These are phyloP conservation scores for Shiraia bambusicola DNA, from an alignment of 2,329 filamentous ascomycete genomes.

Conservation along the genomic window DNA sequence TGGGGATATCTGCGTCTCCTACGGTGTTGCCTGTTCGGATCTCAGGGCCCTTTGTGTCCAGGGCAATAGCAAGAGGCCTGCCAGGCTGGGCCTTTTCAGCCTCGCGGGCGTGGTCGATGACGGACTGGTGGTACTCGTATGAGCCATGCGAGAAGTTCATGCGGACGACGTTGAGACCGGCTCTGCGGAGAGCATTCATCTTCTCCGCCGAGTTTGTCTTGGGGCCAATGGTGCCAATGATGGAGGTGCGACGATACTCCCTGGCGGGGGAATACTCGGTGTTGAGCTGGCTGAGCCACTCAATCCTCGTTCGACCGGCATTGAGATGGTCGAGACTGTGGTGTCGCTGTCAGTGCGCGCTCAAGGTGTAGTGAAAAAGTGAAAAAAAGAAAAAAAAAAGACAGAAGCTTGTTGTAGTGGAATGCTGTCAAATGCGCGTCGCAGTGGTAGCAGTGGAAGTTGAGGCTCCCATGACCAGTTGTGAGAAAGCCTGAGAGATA, in stretches of 20 bases:
- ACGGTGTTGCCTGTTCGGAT: slow-evolving; percentile 80
- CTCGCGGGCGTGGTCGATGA: slow-evolving; percentile 91
- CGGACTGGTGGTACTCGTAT: slow-evolving; percentile 96
- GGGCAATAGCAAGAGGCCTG: slow-evolving; percentile 91
- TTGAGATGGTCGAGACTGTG: slow-evolving; percentile 68
- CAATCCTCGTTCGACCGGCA: slow-evolving; percentile 68
- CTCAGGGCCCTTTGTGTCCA: slow-evolving; percentile 82
- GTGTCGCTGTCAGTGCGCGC: slow-evolving; percentile 10
- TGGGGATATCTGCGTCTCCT: slow-evolving; percentile 73
- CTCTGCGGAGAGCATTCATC: slow-evolving; percentile 88
- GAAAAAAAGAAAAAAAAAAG: too few relatives aligned
- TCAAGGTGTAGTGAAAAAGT: too few relatives aligned
- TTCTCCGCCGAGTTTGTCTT: slow-evolving; percentile 98
- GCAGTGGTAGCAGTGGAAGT: background rate
- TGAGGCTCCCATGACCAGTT: too few relatives aligned
- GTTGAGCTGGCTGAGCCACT: slow-evolving; percentile 77
- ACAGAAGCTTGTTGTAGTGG: too few relatives aligned
- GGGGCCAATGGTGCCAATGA: slow-evolving; percentile 98
- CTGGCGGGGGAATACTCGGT: slow-evolving; percentile 83
- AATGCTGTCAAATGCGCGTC: too few relatives aligned
- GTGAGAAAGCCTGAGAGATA: slow-evolving; percentile 3
- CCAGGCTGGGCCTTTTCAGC: slow-evolving; percentile 77
- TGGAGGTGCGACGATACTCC: slow-evolving; percentile 94
- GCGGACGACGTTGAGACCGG: slow-evolving; percentile 95
- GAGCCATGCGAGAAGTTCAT: slow-evolving; percentile 99